Evolutionary conservation across 768 basidiomycete genomes (phyloP).

Genomic region (Termitomyces sp.): DNA sequence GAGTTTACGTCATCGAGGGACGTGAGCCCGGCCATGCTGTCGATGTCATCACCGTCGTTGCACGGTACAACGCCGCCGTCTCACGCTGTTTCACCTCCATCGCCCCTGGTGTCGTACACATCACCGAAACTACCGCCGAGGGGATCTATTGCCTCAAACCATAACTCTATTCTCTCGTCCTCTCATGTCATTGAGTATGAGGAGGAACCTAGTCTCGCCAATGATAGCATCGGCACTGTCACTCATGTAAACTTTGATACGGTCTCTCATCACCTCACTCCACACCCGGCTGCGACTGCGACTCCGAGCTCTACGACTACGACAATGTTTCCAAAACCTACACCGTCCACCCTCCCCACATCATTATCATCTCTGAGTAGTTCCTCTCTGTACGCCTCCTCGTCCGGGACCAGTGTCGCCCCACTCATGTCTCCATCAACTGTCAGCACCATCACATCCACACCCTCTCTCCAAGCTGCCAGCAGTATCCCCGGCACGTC

Average conservation of each 20-base stretch:
- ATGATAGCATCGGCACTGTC: background rate
- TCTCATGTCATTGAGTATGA: constrained; percentile 3
- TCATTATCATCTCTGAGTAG: background rate
- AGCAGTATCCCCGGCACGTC: constrained; percentile 10
- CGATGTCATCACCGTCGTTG: background rate
- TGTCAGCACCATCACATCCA: background rate
- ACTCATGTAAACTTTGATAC: background rate
- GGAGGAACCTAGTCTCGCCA: background rate
- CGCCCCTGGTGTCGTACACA: background rate
- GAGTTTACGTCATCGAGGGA: background rate
- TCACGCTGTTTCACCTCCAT: background rate
- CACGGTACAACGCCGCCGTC: background rate
- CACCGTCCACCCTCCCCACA: background rate
- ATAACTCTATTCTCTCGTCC: constrained; percentile 5
- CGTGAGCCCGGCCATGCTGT: background rate
- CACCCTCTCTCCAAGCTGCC: constrained; percentile 6
- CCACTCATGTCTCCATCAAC: background rate
- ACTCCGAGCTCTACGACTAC: background rate
- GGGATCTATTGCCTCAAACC: background rate
- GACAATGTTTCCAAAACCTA: background rate
- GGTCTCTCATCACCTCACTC: background rate
- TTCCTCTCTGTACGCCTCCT: constrained; percentile 5
- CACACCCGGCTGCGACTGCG: background rate
- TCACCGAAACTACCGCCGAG: background rate
- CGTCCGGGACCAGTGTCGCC: background rate